phyloP scores from a whole-genome alignment of 805 yeast species.

The Cyberlindnera xishuangbannaensis region DNA sequence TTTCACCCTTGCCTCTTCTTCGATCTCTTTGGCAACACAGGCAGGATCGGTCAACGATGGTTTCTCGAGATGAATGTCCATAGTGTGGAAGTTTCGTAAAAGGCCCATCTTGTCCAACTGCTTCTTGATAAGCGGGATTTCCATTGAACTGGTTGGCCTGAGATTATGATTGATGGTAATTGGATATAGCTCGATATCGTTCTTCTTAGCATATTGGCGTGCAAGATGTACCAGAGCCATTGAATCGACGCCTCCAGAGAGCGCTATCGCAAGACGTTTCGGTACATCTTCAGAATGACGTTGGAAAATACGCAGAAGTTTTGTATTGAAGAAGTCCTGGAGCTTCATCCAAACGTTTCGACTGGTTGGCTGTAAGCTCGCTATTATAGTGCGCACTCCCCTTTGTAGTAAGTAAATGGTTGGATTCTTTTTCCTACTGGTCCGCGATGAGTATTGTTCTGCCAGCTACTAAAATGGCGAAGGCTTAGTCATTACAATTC shows the following conservation, averaged over 20 bases:
- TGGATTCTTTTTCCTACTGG: no score
- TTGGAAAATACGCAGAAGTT: conserved; percentile 6
- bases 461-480: no score
- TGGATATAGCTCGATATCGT: conserved; percentile 39
- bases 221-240: conserved; percentile 58
- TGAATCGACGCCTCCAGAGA: conserved; percentile 82
- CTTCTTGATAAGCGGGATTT: conserved; percentile 21
- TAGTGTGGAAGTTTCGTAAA: conserved; percentile 25
- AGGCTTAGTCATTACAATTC: no score
- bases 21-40: conserved; percentile 33
- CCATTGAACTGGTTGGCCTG: conserved; percentile 30
- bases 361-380: no score
- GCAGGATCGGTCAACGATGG: conserved; percentile 5
- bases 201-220: conserved; percentile 27
- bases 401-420: no score
- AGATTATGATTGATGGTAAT: conserved; percentile 63
- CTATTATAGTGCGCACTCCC: no score
- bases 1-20: conserved; percentile 51
- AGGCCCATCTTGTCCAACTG: conserved; percentile 16
- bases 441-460: no score
- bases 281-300: conserved; percentile 21
- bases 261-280: conserved; percentile 42
- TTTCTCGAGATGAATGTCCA: conserved; percentile 19
- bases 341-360: conserved; percentile 1
- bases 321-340: conserved; percentile 4